Evolutionary conservation across 768 basidiomycete genomes (phyloP), one percentile per base, ranked within the genome.

Genomic region (Lactifluus piperatus): DNA sequence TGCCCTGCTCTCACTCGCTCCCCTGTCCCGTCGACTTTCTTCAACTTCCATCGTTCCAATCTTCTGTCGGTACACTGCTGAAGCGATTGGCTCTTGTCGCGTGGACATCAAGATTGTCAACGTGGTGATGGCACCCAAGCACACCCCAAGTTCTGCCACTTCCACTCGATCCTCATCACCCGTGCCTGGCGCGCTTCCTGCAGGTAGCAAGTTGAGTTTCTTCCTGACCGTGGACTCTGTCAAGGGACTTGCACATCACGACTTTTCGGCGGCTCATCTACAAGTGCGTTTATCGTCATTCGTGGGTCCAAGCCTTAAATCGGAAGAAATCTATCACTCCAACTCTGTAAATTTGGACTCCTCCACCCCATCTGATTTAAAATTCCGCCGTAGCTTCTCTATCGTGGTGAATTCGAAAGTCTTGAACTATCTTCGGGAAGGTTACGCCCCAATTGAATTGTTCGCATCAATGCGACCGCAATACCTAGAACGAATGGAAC

Each of bases 1-100:
- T 66, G 87, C 90, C 0, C 73, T 89, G 30, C 76, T 94, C 54
- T 89, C 91, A 14, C 78, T 99, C 26, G 83, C 87, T 0, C 85
- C 93, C 2, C 77, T 98, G 47, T 84, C 83, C 13, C 84, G 91
- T 43, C 79, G 83, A 55, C 74, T 91, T 37, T 86, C 90, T 3
- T 88, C 85, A 1, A 78, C 80, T 3, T 84, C 83, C n/a, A 81
- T 79, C 0, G 82, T 90, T 16, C 93, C 94, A 1, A 93, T 99
- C 68, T 91, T 92, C 70, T 95, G 92, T 68, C 84, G 89, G 32
- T 95, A 94, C 68, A 97, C 94, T 1, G 81, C 91, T 48, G 95
- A 97, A 69, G 94, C 94, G 1, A 93, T 97, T 64, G 97, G 95
- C 1, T 92, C 91, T 27, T 97, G 94, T 73, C 83, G 92, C 24